Conservation (phyloP, 2,329 filamentous ascomycete genomes). For the Curvularia hawaiiensis region DNA sequence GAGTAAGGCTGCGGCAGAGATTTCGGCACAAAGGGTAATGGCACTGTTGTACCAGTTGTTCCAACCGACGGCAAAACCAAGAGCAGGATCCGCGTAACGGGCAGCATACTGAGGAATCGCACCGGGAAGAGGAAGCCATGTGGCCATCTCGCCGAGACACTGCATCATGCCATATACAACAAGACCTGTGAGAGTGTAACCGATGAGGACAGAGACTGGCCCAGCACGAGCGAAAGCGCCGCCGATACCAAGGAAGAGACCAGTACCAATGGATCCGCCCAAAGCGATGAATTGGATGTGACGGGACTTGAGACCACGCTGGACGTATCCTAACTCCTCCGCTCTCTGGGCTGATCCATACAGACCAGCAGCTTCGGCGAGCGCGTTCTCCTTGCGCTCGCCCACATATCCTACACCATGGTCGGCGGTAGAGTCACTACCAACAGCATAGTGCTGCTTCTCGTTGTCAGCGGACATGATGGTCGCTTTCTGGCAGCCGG, state of each 20-base stretch:
- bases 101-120: slow-evolving; percentile 45
- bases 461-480: slow-evolving; percentile 34
- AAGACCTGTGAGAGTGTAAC: slow-evolving; percentile 42
- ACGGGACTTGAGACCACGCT: slow-evolving; percentile 53
- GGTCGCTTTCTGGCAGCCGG: background rate
- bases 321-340: slow-evolving; percentile 18
- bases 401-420: slow-evolving; percentile 35
- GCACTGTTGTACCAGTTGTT: slow-evolving; percentile 41
- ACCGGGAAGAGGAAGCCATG: slow-evolving; percentile 49
- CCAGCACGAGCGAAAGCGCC: slow-evolving; percentile 41
- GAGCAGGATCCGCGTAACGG: slow-evolving; percentile 55
- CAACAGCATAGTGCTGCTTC: slow-evolving; percentile 35
- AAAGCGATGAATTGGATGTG: slow-evolving; percentile 66
- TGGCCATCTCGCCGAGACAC: slow-evolving; percentile 50
- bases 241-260: slow-evolving; percentile 45
- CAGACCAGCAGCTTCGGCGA: slow-evolving; percentile 57
- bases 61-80: slow-evolving; percentile 36
- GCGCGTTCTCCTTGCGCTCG: slow-evolving; percentile 29
- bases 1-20: slow-evolving; percentile 42
- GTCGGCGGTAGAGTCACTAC: slow-evolving; percentile 15
- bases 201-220: slow-evolving; percentile 45
- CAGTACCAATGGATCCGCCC: slow-evolving; percentile 59
- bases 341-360: slow-evolving; percentile 59
- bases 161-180: slow-evolving; percentile 50
- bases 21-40: slow-evolving; percentile 45